These are phyloP conservation scores for Ganoderma multipileum DNA, from an alignment of 1,284 basidiomycete species.

Conservation along the genomic window DNA sequence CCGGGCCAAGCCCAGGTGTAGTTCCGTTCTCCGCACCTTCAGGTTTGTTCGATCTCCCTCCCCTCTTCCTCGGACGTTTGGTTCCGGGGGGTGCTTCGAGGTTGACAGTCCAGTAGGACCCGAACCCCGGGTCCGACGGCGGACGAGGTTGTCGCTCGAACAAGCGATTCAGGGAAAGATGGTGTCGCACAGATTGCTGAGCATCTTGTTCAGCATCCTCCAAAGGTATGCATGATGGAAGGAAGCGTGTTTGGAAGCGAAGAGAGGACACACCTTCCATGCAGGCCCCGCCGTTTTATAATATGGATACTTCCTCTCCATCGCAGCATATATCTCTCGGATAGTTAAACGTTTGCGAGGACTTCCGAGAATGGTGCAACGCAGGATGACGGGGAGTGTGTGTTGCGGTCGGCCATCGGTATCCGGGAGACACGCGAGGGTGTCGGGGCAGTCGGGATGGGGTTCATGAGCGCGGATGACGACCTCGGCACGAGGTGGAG, in stretches of 20 bases:
- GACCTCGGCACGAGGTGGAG: conserved; percentile 33
- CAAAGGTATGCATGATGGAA: conserved; percentile 10
- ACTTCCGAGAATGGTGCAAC: conserved; percentile 81
- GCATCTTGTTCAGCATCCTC: conserved; percentile 25
- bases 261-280: conserved; percentile 68
- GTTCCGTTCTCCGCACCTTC: conserved; percentile 33
- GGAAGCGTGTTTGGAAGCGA: conserved; percentile 17
- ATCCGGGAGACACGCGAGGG: conserved; percentile 76
- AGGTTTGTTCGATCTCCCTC: conserved; percentile 58
- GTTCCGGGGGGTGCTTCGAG: conserved; percentile 80
- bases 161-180: conserved; percentile 78
- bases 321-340: conserved; percentile 81
- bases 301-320: conserved; percentile 83
- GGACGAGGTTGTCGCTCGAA: conserved; percentile 82
- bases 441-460: conserved; percentile 78
- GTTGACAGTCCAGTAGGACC: conserved; percentile 86
- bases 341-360: conserved; percentile 77
- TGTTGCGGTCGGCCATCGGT: conserved; percentile 80
- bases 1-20: conserved; percentile 20
- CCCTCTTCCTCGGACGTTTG: conserved; percentile 80
- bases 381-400: conserved; percentile 80
- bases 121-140: conserved; percentile 81
- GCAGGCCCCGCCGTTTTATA: conserved; percentile 79
- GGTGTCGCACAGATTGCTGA: conserved; percentile 85
- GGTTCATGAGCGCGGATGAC: conserved; percentile 42